A percentile compares a stretch with the other conserved stretches of the same genome.
These are phyloP conservation scores for Endocarpon pusillum DNA, from an alignment of 495 filamentous ascomycete genomes.

Conservation along the genomic window DNA sequence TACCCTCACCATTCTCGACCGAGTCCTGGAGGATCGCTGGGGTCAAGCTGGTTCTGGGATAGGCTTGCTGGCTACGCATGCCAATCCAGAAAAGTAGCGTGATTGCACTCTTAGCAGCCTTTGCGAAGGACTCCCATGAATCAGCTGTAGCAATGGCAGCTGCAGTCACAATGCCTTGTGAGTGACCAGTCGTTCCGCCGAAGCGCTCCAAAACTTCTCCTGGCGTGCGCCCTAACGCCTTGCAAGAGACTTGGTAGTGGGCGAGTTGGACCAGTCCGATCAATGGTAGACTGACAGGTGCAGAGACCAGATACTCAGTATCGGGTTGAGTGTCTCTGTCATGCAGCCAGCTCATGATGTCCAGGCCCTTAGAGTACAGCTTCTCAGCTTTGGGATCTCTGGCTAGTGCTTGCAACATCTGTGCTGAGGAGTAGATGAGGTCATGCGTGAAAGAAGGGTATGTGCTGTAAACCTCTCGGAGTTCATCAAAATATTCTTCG, in stretches of 20 bases:
- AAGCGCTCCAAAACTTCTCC: constrained; percentile 69
- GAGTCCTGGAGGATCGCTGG: constrained; percentile 87
- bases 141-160: constrained; percentile 79
- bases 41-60: constrained; percentile 84
- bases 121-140: constrained; percentile 77
- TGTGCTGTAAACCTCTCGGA: constrained; percentile 74
- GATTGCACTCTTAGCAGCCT: constrained; percentile 57
- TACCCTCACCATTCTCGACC: constrained; percentile 80
- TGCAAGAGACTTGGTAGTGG: constrained; percentile 86
- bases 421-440: constrained; percentile 58
- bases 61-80: constrained; percentile 93
- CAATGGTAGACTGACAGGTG: constrained; percentile 89
- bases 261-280: constrained; percentile 91
- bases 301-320: constrained; percentile 87
- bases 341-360: constrained; percentile 84
- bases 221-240: constrained; percentile 69
- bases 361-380: constrained; percentile 86
- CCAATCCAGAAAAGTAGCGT: constrained; percentile 99
- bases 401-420: constrained; percentile 68
- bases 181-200: constrained; percentile 85
- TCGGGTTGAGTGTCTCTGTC: constrained; percentile 78
- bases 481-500: constrained; percentile 96
- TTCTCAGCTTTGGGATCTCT: constrained; percentile 78
- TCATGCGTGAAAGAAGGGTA: constrained; percentile 84
- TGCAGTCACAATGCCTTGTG: constrained; percentile 86